Evolutionary conservation across 306 rosid species (phyloP), one percentile per base, ranked within the genome.

Genomic region (Dicorynia guianensis): DNA sequence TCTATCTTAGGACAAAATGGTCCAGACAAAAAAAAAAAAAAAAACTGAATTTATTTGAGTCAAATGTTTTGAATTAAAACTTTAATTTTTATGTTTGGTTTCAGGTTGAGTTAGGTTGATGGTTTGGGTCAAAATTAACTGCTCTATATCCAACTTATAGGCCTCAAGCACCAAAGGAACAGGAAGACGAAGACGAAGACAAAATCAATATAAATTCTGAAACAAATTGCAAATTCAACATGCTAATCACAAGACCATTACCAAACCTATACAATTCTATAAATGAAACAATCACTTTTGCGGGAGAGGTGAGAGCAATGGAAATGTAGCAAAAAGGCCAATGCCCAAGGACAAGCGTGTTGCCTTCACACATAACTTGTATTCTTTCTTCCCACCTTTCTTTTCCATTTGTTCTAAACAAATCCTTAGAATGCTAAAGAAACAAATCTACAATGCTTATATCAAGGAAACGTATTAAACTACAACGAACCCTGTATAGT

Each of bases 371-470:
- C 48, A 34, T 5, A 38, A 53, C 8, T 42, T 11, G 7, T 71
- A 44, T 72, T 30, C 46, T 48, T 59, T 33, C 53, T 57, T 30
- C 38, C 40, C 12, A 44, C 17, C 39, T 43, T 71, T 25, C 76
- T 5, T 4, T 14, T 46, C 1, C 7, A 30, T 46, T 25, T 46
- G 60, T 47, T 57, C 33, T 25, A 57, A 53, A 40, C 10, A 11
- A 73, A 44, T 44, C 17, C 60, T 9, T 1, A 30, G 39, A 73
- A 70, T 53, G 49, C 38, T 43, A 25, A 50, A 59, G 8, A 35
- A 63, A 36, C 53, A 74, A 62, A 63, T 52, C 20, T 12, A 74
- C 13, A 48, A 62, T 63, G 54, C 19, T 73, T 14, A 73, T 30
- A 43, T 15, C 10, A 58, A n/a, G 47, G 20, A 61, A 48, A 61